Base-by-base conservation (phyloP, 2,329 filamentous ascomycete genomes). In the Colletotrichum truncatum region DNA sequence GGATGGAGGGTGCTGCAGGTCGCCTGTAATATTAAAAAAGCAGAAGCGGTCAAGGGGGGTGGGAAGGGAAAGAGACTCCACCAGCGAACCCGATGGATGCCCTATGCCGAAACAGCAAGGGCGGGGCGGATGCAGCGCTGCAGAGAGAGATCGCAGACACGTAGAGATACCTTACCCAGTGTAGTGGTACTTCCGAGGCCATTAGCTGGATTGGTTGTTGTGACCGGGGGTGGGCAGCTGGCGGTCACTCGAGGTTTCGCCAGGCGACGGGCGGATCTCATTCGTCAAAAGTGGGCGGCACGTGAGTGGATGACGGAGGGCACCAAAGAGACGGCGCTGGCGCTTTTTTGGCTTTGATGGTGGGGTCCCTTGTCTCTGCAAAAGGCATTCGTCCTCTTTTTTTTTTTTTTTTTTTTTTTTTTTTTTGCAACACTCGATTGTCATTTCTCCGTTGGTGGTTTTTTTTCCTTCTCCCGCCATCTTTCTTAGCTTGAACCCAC, bases 21-120 rank as follows among this genome's bases (percentile, higher is more conserved):
- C 55, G 48, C 65, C 61, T 67, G 54, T 61, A 61, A 60, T 48
- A 39, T 67, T 45, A 63, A 51, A 45, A n/a, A 32, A 30, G 23
- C 48, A 28, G 43, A 63, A 56, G 63, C 63, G 63, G 63, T 66
- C 63, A 66, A 66, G 58, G 48, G 57, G 12, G 11, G n/a, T 21
- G 18, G 23, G 18, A 18, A 52, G 39, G 18, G 18, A 43, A 21
- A 16, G 39, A 21, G 39, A 43, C 28, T 34, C n/a, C n/a, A n/a
- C n/a, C n/a, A 23, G 18, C 25, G 21, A 38, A 55, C 57, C 56
- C 43, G 57, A 49, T 57, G 49, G 63, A 21, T 57, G 63, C 58
- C 63, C 34, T 49, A 63, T 52, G 63, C 58, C 49, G 57, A 66
- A 66, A 51, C 57, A 56, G 23, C 63, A 51, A 58, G 55, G 55